These are phyloP conservation scores for Maudiozyma bulderi DNA, from an alignment of 805 yeast species.

Conservation along the genomic window DNA sequence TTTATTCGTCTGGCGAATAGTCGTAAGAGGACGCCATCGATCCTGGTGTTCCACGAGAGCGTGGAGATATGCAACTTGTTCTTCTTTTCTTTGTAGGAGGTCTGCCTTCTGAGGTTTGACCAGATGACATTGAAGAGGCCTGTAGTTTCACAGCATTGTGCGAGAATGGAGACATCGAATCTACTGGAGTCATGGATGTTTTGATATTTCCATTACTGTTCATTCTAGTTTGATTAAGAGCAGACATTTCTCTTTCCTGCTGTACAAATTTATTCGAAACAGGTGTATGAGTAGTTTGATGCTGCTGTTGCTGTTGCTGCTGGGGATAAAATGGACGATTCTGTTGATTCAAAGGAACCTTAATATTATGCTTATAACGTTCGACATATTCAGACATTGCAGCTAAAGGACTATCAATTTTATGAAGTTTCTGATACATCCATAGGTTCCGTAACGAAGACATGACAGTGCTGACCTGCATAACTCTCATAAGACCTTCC, in stretches of 20 bases:
- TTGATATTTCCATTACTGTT: not conserved
- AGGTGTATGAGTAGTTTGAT: not conserved
- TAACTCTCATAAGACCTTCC: conserved; percentile 53
- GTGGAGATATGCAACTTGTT: conserved; percentile 12
- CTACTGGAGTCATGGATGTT: not conserved
- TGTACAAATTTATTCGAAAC: not conserved
- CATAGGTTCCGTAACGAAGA: conserved; percentile 58
- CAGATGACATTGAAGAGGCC: not conserved
- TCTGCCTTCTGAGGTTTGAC: not conserved
- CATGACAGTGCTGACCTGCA: conserved; percentile 77
- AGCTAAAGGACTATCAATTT: conserved; percentile 44
- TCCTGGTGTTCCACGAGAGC: not conserved
- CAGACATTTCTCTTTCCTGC: not conserved
- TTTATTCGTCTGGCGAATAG: not conserved
- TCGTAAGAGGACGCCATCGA: not conserved
- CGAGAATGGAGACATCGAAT: not conserved
- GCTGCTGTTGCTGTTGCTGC: not conserved
- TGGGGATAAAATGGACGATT: not conserved
- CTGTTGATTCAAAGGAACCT: not conserved
- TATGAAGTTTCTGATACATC: conserved; percentile 41
- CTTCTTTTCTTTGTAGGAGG: conserved; percentile 8
- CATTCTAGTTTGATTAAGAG: not conserved
- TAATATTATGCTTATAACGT: not conserved
- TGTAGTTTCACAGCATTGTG: not conserved
- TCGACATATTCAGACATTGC: conserved; percentile 38